Evolutionary conservation across 2,329 filamentous ascomycete genomes (phyloP).

Genomic region (Aspergillus ibericus): DNA sequence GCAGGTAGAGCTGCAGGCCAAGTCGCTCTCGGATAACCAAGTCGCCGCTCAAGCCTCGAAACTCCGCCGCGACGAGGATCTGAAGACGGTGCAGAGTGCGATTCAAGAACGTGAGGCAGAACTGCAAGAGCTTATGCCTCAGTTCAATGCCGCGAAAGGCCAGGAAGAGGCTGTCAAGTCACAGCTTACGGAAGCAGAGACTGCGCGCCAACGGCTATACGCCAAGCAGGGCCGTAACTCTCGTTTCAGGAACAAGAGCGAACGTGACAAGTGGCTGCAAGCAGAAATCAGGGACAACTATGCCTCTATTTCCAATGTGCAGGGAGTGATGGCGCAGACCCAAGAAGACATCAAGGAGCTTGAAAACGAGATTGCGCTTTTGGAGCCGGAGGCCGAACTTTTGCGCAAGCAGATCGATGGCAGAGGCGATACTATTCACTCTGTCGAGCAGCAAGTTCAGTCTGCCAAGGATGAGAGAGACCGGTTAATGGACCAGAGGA

Average conservation of each 20-base stretch:
- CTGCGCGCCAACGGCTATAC: constrained; percentile 73
- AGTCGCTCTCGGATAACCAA: constrained; percentile 79
- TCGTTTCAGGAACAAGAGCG: constrained; percentile 82
- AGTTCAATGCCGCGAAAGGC: constrained; percentile 70
- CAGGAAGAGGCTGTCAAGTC: constrained; percentile 70
- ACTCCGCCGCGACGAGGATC: constrained; percentile 67
- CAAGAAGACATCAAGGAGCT: constrained; percentile 77
- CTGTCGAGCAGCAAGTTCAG: constrained; percentile 71
- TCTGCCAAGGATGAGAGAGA: constrained; percentile 77
- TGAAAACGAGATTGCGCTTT: constrained; percentile 66
- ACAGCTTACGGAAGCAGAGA: constrained; percentile 74
- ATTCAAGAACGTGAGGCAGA: constrained; percentile 77
- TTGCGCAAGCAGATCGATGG: constrained; percentile 74
- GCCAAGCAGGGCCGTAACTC: constrained; percentile 88
- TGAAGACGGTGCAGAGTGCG: constrained; percentile 69
- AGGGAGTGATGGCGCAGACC: constrained; percentile 79
- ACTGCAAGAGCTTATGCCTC: constrained; percentile 71
- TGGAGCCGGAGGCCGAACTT: constrained; percentile 71
- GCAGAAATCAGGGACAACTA: constrained; percentile 80
- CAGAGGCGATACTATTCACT: constrained; percentile 71
- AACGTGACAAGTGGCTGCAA: constrained; percentile 80
- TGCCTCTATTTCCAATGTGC: constrained; percentile 72
- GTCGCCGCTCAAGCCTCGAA: constrained; percentile 73
- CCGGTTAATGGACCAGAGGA: constrained; percentile 79
- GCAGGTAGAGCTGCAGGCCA: constrained; percentile 81